Evolutionary conservation across 2,329 filamentous ascomycete genomes (phyloP).

Genomic region (Monosporascus sp.): DNA sequence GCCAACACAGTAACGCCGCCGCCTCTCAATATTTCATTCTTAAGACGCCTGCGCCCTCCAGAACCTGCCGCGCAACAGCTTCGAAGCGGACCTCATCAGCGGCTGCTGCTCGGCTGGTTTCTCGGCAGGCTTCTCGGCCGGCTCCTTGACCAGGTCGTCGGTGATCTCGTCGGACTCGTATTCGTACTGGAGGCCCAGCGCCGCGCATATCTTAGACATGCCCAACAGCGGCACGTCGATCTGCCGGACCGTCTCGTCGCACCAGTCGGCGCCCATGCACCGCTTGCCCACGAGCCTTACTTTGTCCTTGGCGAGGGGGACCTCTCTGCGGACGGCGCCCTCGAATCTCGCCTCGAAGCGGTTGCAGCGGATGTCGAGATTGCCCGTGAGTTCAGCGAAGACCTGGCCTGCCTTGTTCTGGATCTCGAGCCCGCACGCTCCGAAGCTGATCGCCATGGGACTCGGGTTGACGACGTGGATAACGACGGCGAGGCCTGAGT

Average conservation of each 20-base stretch:
- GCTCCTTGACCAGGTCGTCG: background rate
- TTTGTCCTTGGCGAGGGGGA: background rate
- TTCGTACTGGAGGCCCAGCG: conserved; percentile 5
- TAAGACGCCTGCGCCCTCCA: background rate
- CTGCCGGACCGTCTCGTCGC: conserved; percentile 16
- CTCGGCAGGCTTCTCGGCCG: background rate
- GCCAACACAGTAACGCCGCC: too few species aligned
- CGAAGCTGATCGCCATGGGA: conserved; percentile 22
- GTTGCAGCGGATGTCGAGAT: conserved; percentile 15
- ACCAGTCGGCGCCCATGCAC: conserved; percentile 19
- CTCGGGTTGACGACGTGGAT: conserved; percentile 18
- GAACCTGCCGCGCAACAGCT: background rate
- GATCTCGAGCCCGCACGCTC: conserved; percentile 20
- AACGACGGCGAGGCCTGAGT: conserved; percentile 2
- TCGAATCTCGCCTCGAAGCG: conserved; percentile 13
- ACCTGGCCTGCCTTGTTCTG: conserved; percentile 6
- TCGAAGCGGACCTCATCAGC: background rate
- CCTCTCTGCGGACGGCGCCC: conserved; percentile 10
- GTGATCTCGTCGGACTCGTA: background rate
- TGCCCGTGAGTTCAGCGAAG: conserved; percentile 18
- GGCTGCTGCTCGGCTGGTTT: background rate
- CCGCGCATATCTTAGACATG: conserved; percentile 8
- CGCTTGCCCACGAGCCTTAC: conserved; percentile 15
- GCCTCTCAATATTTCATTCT: too few species aligned
- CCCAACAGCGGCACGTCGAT: conserved; percentile 18